Percentiles rank a stretch among this genome's conserved stretches.
These are phyloP conservation scores for Vaccinium darrowii DNA, from an alignment of 148 eudicot genomes.

Conservation along the genomic window DNA sequence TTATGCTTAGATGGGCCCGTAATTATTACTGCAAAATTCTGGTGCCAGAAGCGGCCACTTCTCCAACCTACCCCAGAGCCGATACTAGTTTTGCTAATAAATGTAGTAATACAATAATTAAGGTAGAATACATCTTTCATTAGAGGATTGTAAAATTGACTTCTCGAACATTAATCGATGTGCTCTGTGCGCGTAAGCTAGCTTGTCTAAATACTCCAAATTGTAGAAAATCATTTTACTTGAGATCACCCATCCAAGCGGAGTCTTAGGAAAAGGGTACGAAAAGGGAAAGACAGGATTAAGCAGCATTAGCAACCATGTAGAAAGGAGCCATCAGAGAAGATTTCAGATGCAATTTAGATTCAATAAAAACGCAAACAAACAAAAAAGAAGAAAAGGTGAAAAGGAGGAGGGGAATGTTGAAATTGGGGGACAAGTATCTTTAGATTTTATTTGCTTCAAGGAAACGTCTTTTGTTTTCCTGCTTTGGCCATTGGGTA, in stretches of 20 bases:
- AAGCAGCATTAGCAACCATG: background rate
- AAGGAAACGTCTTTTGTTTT: background rate
- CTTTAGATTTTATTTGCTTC: background rate
- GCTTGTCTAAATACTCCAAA: no score
- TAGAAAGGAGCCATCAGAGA: background rate
- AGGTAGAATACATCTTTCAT: no score
- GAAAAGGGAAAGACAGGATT: background rate
- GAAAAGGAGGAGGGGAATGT: background rate
- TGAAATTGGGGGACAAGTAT: background rate
- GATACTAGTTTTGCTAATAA: no score
- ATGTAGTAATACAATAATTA: no score
- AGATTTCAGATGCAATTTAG: background rate
- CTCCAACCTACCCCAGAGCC: no score
- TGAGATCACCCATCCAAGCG: background rate
- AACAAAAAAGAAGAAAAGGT: background rate
- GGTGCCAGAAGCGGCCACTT: no score
- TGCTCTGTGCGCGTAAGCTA: no score
- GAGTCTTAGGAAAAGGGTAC: background rate
- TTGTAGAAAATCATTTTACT: no score
- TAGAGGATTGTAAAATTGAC: no score
- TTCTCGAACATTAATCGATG: no score
- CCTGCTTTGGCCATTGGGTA: background rate
- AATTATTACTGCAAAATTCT: no score
- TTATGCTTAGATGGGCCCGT: no score
- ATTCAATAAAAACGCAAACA: background rate